Evolutionary conservation across 139 green algal genomes (phyloP).

Genomic region (Micromonas commoda): DNA sequence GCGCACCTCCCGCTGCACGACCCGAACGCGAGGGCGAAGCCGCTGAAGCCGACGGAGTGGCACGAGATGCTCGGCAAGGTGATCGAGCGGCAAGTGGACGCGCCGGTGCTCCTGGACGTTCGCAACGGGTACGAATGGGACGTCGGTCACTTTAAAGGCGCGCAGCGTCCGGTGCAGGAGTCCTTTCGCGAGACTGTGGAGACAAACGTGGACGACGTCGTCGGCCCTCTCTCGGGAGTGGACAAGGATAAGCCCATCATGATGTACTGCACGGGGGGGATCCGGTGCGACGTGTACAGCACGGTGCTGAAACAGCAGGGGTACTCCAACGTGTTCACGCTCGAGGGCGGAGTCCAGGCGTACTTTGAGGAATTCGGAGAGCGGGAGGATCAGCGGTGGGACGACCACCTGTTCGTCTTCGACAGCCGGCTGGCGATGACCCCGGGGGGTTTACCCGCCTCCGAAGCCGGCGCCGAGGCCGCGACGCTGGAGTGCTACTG

Average conservation of each 20-base stretch:
- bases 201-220: slow-evolving; percentile 19
- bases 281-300: slow-evolving; percentile 97
- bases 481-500: slow-evolving; percentile 7
- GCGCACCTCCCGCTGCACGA: slow-evolving; percentile 14
- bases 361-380: slow-evolving; percentile 49
- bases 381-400: slow-evolving; percentile 54
- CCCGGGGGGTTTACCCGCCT: slow-evolving; percentile 1
- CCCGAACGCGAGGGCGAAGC: slow-evolving; percentile 47
- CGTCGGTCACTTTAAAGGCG: slow-evolving; percentile 88
- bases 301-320: slow-evolving; percentile 73
- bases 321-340: slow-evolving; percentile 82
- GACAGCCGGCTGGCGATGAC: slow-evolving; percentile 70
- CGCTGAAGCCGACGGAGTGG: slow-evolving; percentile 57
- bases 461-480: not conserved
- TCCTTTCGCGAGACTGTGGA: slow-evolving; percentile 58
- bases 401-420: slow-evolving; percentile 94
- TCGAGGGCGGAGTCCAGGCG: slow-evolving; percentile 83
- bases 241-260: slow-evolving; percentile 35
- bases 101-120: slow-evolving; percentile 83
- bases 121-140: slow-evolving; percentile 98
- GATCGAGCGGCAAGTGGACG: not conserved
- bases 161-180: slow-evolving; percentile 66
- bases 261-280: slow-evolving; percentile 99
- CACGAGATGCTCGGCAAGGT: slow-evolving; percentile 53
- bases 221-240: slow-evolving; percentile 1